A percentile compares a stretch with the other conserved stretches of the same genome.
phyloP scores from a whole-genome alignment of 2,329 filamentous ascomycete genomes.

The Septoria petroselini region DNA sequence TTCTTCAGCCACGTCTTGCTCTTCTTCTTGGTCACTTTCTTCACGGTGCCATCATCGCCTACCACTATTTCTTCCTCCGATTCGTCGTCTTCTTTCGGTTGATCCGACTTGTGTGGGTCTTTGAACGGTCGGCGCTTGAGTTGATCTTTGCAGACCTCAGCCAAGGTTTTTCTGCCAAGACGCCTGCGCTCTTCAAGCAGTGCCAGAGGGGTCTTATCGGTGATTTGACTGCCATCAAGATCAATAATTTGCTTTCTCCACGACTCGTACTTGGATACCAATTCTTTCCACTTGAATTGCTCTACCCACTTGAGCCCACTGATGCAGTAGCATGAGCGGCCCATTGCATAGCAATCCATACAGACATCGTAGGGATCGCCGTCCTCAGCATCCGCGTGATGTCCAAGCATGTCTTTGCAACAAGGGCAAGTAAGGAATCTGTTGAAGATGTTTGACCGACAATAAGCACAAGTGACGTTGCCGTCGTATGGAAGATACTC shows the following conservation, averaged over 20 bases:
- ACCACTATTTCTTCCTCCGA: constrained; percentile 56
- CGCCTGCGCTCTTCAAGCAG: constrained; percentile 67
- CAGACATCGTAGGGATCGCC: constrained; percentile 92
- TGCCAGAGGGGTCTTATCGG: constrained; percentile 64
- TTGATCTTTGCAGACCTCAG: constrained; percentile 92
- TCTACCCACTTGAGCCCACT: constrained; percentile 87
- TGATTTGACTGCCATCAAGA: constrained; percentile 61
- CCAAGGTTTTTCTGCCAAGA: constrained; percentile 72
- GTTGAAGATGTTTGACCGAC: constrained; percentile 94
- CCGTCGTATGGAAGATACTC: constrained; percentile 82
- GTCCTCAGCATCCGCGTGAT: constrained; percentile 56
- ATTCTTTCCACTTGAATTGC: constrained; percentile 81
- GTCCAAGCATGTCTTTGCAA: constrained; percentile 66
- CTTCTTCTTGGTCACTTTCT: constrained; percentile 62
- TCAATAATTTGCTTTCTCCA: constrained; percentile 79
- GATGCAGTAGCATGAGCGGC: constrained; percentile 83
- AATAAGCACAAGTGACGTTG: constrained; percentile 93
- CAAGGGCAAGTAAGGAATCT: constrained; percentile 88
- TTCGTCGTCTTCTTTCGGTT: constrained; percentile 44
- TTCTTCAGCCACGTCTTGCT: constrained; percentile 51
- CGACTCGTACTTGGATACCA: constrained; percentile 72
- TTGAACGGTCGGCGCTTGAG: constrained; percentile 75
- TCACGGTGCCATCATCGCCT: constrained; percentile 61
- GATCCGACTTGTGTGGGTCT: constrained; percentile 66
- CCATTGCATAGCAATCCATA: constrained; percentile 99